These are phyloP conservation scores for Vicia sativa DNA, from an alignment of 306 rosid genomes.

Conservation along the genomic window DNA sequence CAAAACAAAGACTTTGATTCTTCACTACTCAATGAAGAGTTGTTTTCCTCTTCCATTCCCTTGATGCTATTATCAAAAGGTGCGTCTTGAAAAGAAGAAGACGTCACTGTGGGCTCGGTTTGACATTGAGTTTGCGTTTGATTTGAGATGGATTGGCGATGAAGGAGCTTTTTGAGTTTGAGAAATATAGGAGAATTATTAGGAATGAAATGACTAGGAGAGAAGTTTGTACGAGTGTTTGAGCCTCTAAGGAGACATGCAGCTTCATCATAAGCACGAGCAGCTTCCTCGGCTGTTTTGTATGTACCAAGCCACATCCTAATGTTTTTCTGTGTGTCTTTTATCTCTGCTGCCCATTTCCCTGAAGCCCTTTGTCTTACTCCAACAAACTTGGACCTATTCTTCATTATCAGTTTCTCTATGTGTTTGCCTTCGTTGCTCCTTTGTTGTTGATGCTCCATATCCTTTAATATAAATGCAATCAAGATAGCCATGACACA, in stretches of 20 bases:
- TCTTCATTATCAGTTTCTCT: constrained; percentile 30
- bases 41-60: constrained; percentile 37
- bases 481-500: constrained; percentile 16
- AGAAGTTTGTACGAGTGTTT: constrained; percentile 74
- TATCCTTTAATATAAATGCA: constrained; percentile 18
- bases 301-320: constrained; percentile 93
- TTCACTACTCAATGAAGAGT: constrained; percentile 20
- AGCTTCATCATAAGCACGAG: constrained; percentile 86
- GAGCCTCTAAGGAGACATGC: constrained; percentile 77
- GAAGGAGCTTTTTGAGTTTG: constrained; percentile 67
- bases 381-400: constrained; percentile 63
- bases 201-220: constrained; percentile 30
- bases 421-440: constrained; percentile 19
- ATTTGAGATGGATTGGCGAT: constrained; percentile 40
- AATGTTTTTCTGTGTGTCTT: constrained; percentile 78
- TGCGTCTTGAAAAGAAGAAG: constrained; percentile 18
- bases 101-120: constrained; percentile 19
- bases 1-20: constrained; percentile 45
- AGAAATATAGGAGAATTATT: constrained; percentile 61
- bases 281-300: constrained; percentile 79
- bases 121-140: constrained; percentile 31
- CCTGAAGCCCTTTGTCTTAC: constrained; percentile 92
- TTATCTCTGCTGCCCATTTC: constrained; percentile 94
- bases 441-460: constrained; percentile 39
- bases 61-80: constrained; percentile 8